A percentile compares a stretch with the other conserved stretches of the same genome.
phyloP scores from a whole-genome alignment of 2,329 filamentous ascomycete species.

The Pseudogymnoascus sp. region DNA sequence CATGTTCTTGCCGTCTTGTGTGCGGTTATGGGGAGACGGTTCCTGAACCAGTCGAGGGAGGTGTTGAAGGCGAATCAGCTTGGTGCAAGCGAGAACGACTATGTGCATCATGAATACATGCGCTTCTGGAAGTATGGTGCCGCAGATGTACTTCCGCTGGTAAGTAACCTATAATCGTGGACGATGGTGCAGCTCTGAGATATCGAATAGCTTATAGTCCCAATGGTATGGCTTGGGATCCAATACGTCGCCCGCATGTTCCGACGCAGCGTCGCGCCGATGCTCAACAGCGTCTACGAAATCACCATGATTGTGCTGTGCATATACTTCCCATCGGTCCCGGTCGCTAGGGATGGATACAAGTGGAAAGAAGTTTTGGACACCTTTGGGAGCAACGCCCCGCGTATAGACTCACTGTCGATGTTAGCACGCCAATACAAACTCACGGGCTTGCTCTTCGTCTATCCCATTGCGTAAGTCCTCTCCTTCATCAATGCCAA shows the following conservation, averaged over 20 bases:
- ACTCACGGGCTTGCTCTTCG: not conserved
- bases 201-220: not conserved
- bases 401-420: not conserved
- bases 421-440: not conserved
- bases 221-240: not conserved
- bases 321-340: not conserved
- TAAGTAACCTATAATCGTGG: not conserved
- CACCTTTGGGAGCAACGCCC: not conserved
- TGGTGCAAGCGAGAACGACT: too few relatives aligned
- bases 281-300: not conserved
- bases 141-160: not conserved
- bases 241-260: not conserved
- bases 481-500: too few relatives aligned
- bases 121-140: not conserved
- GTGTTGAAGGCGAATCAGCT: not conserved
- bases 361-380: not conserved
- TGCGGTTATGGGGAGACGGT: not conserved
- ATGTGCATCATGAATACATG: not conserved
- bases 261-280: not conserved
- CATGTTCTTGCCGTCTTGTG: not conserved
- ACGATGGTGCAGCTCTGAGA: not conserved
- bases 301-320: slow-evolving; percentile 3
- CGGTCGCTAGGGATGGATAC: not conserved
- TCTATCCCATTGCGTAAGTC: not conserved
- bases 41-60: not conserved